Evolutionary conservation across 805 yeast species (phyloP), one percentile per base, ranked within the genome.

Genomic region (Hanseniaspora jakobsenii): DNA sequence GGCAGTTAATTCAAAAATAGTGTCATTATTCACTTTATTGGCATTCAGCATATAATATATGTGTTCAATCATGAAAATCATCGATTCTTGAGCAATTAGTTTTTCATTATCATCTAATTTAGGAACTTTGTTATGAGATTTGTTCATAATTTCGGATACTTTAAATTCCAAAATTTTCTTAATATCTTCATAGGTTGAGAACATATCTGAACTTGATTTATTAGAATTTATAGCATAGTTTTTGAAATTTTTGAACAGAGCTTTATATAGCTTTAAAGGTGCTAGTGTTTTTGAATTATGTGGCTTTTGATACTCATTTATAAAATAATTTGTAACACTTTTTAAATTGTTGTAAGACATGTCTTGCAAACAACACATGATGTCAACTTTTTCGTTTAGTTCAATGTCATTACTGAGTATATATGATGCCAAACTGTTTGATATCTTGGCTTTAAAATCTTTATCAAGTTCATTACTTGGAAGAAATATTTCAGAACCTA

Each of bases 301-400:
- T n/a, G n/a, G n/a, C 9, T n/a, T 28, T 37, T 37, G 19, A 22
- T 41, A 41, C n/a, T 30, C 26, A 19, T 32, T 18, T n/a, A 41
- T 6, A 18, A 41, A 18, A 10, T 41, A 16, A 4, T 19, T n/a
- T 32, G 29, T 30, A 8, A 34, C n/a, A 6, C 10, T 41, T 14
- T 41, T 41, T 21, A 41, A 26, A 21, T 36, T 41, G 14, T 17
- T 21, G 12, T 40, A 40, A 12, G 37, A 28, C 12, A 40, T 16
- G 10, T 40, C 17, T n/a, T 40, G 32, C 14, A 40, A 32, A 12
- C 32, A 26, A n/a, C 32, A 26, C 9, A 26, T 32, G 6, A 40
- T 26, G 17, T 17, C 29, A 3, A 28, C 13, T 6, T 31, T 16
- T 3, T 40, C 37, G 4, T 32, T 40, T n/a, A 18, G 16, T n/a